Evolutionary conservation across 2,329 filamentous ascomycete species (phyloP).

Genomic region (Sporothrix protearum): DNA sequence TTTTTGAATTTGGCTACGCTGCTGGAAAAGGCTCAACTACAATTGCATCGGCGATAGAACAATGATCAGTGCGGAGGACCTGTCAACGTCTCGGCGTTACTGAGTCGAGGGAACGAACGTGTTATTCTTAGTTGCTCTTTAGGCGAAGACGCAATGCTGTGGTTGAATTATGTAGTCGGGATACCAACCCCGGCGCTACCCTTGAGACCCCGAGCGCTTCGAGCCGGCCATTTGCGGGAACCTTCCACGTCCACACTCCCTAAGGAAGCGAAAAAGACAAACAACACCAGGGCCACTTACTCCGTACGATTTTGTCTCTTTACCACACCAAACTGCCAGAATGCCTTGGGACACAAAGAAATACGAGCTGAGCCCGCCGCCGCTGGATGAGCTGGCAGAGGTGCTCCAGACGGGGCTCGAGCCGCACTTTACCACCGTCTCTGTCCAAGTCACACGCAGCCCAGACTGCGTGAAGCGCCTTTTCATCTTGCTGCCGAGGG

Average conservation of each 20-base stretch:
- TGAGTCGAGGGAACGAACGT: background rate
- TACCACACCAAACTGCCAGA: background rate
- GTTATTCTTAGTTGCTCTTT: background rate
- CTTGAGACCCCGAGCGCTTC: background rate
- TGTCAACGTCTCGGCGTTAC: background rate
- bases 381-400: constrained; percentile 7
- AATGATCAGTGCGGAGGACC: background rate
- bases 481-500: constrained; percentile 41
- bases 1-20: background rate
- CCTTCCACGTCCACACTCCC: background rate
- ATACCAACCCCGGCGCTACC: background rate
- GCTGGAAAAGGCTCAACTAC: background rate
- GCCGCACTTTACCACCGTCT: constrained; percentile 4
- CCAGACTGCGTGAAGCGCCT: constrained; percentile 40
- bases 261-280: background rate
- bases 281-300: background rate
- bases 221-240: background rate
- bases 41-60: background rate
- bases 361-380: constrained; percentile 9
- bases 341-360: constrained; percentile 1
- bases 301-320: background rate
- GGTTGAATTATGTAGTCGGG: background rate
- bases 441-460: background rate
- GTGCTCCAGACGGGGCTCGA: constrained; percentile 9
- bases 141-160: constrained; percentile 3